Base-by-base conservation (phyloP, 1,284 basidiomycete genomes). In the Mrakiaceae sp. region DNA sequence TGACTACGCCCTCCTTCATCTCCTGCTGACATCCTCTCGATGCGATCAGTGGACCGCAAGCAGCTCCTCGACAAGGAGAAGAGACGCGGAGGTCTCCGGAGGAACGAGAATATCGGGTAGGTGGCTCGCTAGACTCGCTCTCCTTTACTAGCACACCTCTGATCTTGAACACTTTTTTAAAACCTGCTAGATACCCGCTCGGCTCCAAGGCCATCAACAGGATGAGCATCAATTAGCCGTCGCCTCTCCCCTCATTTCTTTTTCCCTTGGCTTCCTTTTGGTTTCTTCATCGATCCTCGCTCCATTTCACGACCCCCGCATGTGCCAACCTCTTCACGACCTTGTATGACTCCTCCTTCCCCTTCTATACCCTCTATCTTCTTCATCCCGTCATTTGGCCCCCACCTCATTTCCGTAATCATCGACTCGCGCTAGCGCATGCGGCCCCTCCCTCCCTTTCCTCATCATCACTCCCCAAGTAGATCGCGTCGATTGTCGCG, bases 11-110 rank as follows among this genome's bases (percentile, higher is more conserved):
- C 16, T 6, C 14, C 4, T 4, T 8, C 3, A n/a, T 43, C 16
- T 16, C 14, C 54, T 43, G 9, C 52, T 53, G 14, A 52, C 14
- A 10, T 8, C 5, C 27, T 14, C 12, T 61, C 3, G 4, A 42
- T 4, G 2, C 6, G 14, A 39, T 62, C 9, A 63, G 62, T 64
- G 6, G 58, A 64, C 16, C 63, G 63, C 3, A 64, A 56, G 16
- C 46, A 43, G 2, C 43, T 44, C 3, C 27, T 46, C 27, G 63
- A 60, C 47, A 60, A 60, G 8, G 42, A 53, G 50, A 57, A 54
- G 63, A 59, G 52, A 44, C 12, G 40, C 4, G 57, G 57, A 12
- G 57, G 57, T 4, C 43, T 57, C 57, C 12, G 44, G 44, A 52
- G 51, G 51, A 27, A 6, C n/a, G 14, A 42, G 27, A 27, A 27